Evolutionary conservation across 768 basidiomycete species (phyloP), one percentile per base, ranked within the genome.

Genomic region (Phylloporus rhodoxanthus): DNA sequence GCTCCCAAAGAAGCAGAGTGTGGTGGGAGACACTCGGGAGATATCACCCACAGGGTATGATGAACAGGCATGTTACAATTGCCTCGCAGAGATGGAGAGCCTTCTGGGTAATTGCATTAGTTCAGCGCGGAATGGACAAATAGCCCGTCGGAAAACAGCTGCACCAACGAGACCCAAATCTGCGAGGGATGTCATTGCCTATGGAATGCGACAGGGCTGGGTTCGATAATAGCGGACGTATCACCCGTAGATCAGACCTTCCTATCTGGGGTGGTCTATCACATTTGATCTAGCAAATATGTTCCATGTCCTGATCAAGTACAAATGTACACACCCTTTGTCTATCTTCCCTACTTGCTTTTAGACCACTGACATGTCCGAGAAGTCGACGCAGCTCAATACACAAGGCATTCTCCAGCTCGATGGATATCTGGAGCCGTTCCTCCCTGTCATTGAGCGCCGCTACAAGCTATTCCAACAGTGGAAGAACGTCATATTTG

Each of bases 401-500:
- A 70, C 77, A 5, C 71, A 82, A 62, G 67, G 72, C 38, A 73
- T 90, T 37, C 72, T 85, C 53, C 69, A 78, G 43, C 71, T 81
- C 57, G 90, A 92, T 66, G 74, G 76, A 15, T 91, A 82, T 67
- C 80, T 92, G n/a, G 77, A 81, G 59, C 80, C 80, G n/a, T 78
- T 85, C 60, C 72, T 85, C 45, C 76, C 82, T 25, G 75, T 79
- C 38, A 88, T 92, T 65, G 70, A 79, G 50, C 76, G 78, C 57
- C 76, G 90, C 53, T 75, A 91, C 67, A 80, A 82, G 47, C 63
- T 67, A 28, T 91, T 82, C 71, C 76, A 78, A 50, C 75, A 79
- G 58, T 90, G 87, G 87, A 90, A 86, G 60, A 77, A 84, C 58
- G 74, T 70, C 39, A 88, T 96, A 60, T 76, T 85, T 20, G 59